Conservation (phyloP, 2,329 filamentous ascomycete species). For the Chrysoporthe cubensis region DNA sequence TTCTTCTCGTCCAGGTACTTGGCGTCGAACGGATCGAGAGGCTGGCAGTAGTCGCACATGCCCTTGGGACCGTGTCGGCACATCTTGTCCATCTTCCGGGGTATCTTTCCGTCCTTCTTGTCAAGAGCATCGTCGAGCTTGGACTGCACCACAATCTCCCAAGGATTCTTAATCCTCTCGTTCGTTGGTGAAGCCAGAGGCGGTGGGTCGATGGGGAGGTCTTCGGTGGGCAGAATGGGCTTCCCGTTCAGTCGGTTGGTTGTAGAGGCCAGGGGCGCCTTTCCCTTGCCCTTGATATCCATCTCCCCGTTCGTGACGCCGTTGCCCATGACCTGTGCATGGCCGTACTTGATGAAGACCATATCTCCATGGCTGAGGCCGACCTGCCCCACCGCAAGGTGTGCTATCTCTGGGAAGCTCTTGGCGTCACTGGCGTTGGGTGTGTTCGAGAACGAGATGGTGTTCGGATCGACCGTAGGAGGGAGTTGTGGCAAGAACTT, state of each 20-base stretch:
- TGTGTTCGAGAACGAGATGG: conserved; percentile 65
- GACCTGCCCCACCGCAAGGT: conserved; percentile 60
- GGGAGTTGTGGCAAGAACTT: conserved; percentile 65
- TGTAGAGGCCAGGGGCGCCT: conserved; percentile 43
- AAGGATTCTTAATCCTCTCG: conserved; percentile 79
- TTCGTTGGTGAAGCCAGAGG: conserved; percentile 58
- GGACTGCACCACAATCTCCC: conserved; percentile 91
- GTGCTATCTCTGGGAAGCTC: conserved; percentile 59
- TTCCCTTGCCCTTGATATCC: conserved; percentile 33
- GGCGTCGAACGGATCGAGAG: conserved; percentile 89
- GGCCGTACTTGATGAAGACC: conserved; percentile 82
- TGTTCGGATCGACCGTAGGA: conserved; percentile 61
- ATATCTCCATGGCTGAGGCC: conserved; percentile 85
- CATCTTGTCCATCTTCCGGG: conserved; percentile 80
- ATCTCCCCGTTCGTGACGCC: conserved; percentile 43
- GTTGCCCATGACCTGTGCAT: conserved; percentile 49
- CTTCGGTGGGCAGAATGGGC: conserved; percentile 70
- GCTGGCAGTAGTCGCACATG: conserved; percentile 99
- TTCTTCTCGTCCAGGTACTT: conserved; percentile 91
- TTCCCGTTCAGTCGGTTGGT: conserved; percentile 79
- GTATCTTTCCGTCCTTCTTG: conserved; percentile 86
- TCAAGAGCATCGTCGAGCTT: conserved; percentile 85
- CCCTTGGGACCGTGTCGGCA: conserved; percentile 95
- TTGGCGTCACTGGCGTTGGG: conserved; percentile 63
- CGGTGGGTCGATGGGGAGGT: conserved; percentile 64